Conservation (phyloP, 163 green algal species). For the Botryococcus braunii region DNA sequence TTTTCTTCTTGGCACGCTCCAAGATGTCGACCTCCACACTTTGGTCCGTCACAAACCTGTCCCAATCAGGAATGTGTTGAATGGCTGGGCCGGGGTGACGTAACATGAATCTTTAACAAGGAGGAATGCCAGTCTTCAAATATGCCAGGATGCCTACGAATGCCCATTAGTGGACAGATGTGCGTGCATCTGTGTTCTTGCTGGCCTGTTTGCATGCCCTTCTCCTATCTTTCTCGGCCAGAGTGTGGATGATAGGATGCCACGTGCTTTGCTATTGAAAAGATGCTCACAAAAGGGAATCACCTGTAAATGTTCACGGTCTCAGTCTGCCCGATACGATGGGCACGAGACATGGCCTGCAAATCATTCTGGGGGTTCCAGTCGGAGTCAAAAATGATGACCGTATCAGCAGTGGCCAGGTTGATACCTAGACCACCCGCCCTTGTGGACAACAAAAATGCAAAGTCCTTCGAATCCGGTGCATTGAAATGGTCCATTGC, state of each 20-base stretch:
- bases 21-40: conserved; percentile 94
- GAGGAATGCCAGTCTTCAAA: too few relatives aligned
- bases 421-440: conserved; percentile 96
- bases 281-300: too few relatives aligned
- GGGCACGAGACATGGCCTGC: conserved; percentile 85
- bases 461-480: conserved; percentile 55
- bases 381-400: conserved; percentile 92
- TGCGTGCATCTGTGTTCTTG: too few relatives aligned
- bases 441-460: conserved; percentile 86
- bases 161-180: too few relatives aligned
- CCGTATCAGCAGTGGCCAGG: conserved; percentile 89
- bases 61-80: neutral
- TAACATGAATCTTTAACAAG: too few relatives aligned
- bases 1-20: conserved; percentile 92
- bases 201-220: too few relatives aligned
- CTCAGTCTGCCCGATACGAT: conserved; percentile 92
- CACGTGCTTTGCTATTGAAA: too few relatives aligned
- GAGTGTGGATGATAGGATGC: too few relatives aligned
- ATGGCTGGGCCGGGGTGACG: too few relatives aligned
- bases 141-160: too few relatives aligned
- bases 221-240: too few relatives aligned
- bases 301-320: conserved; percentile 92
- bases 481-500: conserved; percentile 95
- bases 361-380: conserved; percentile 90
- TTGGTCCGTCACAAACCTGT: conserved; percentile 71